These are phyloP conservation scores for Candida albicans DNA, from an alignment of 1,139 yeast genomes.

Conservation along the genomic window DNA sequence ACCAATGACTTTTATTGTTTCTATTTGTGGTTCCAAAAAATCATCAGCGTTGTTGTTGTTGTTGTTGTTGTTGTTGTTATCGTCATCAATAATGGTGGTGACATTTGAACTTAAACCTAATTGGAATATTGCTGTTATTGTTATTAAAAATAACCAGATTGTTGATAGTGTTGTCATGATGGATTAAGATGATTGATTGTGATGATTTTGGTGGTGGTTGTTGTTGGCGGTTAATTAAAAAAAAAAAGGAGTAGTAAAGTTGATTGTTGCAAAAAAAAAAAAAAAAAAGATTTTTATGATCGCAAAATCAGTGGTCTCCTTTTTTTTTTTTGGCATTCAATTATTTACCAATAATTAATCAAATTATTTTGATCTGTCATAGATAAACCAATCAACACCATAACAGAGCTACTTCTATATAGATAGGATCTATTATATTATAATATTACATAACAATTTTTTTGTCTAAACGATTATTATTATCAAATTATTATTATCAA, in stretches of 20 bases:
- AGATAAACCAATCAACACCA: no score
- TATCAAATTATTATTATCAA: no score
- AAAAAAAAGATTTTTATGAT: neutral
- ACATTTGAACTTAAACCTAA: neutral
- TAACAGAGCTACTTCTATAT: no score
- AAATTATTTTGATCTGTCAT: neutral
- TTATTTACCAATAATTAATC: no score
- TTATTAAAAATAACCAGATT: neutral
- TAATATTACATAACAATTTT: conserved; percentile 3
- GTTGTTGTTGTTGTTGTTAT: no score
- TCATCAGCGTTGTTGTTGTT: no score
- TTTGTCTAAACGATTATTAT: no score
- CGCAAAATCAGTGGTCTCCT: no score
- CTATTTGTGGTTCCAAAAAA: neutral
- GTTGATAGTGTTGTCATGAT: neutral
- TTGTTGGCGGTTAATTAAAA: neutral
- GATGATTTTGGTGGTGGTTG: neutral
- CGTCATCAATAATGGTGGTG: neutral
- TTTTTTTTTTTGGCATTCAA: no score
- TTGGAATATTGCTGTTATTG: neutral
- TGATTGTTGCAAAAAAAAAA: conserved; percentile 5
- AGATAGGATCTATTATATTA: no score
- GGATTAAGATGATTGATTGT: no score
- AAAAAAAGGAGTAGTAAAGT: neutral
- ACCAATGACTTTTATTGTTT: conserved; percentile 29